Evolutionary conservation across 2,329 filamentous ascomycete genomes (phyloP).

Genomic region (Aspergillus sp.): DNA sequence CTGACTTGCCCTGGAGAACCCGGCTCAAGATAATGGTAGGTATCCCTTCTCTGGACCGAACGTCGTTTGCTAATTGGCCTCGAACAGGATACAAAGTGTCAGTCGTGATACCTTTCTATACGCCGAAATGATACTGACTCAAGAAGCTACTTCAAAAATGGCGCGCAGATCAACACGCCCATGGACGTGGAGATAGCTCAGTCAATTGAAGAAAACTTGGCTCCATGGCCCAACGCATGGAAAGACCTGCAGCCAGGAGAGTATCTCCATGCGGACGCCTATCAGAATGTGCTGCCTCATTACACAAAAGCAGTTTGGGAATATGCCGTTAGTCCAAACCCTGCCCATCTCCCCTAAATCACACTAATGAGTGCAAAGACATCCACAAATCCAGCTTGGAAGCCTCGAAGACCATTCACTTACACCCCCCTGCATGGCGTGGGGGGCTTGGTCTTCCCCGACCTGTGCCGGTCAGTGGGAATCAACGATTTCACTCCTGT

Average conservation of each 20-base stretch:
- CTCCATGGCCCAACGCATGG: conserved; percentile 48
- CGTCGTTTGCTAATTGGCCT: conserved; percentile 11
- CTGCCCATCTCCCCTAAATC: neutral
- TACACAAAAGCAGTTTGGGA: conserved; percentile 31
- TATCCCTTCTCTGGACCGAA: neutral
- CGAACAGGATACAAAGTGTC: conserved; percentile 59
- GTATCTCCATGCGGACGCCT: conserved; percentile 26
- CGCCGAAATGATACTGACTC: conserved; percentile 19
- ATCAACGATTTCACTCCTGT: conserved; percentile 36
- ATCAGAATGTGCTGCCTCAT: conserved; percentile 25
- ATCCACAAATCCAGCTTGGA: conserved; percentile 31
- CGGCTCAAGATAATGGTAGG: conserved; percentile 59
- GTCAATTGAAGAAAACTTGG: conserved; percentile 55
- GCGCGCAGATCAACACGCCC: conserved; percentile 65
- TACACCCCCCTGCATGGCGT: conserved; percentile 44
- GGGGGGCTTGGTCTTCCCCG: conserved; percentile 36
- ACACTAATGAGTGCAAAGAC: conserved; percentile 24
- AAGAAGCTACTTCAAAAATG: conserved; percentile 59
- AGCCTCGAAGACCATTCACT: conserved; percentile 35
- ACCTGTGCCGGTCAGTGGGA: conserved; percentile 32
- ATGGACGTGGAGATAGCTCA: conserved; percentile 59
- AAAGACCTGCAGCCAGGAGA: conserved; percentile 47
- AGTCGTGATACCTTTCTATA: conserved; percentile 8
- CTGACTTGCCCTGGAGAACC: conserved; percentile 48
- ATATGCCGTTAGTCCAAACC: conserved; percentile 29